Base-by-base conservation (phyloP, 169 alveolate species). In the Babesia ovis region DNA sequence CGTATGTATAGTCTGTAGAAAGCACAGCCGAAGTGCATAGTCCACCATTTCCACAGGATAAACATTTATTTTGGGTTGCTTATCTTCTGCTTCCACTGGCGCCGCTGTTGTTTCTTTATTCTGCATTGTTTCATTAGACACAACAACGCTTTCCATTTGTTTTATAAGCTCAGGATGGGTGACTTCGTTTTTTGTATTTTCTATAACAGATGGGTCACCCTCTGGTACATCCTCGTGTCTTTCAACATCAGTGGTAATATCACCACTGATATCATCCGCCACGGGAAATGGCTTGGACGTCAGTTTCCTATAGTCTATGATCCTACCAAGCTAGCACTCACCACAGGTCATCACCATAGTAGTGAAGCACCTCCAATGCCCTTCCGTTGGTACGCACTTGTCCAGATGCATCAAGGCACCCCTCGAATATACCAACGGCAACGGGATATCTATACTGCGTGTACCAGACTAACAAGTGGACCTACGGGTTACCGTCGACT, bases 401-500 rank as follows among this genome's bases (percentile, higher is more conserved):
- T 48, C 45, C 90, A 43, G 45, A 61, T 45, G 12, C 90, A 75
- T 73, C 82, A 58, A 74, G 27, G 48, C 51, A 46, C 14, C 48
- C 66, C 59, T 41, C 75, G 61, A 12, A 51, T 2, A 37, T 58
- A 37, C 56, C 74, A n/a, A 64, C 61, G 37, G 74, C 77, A 48
- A 83, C 72, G 41, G 57, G 80, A 41, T 60, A 51, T 55, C 45
- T 83, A 80, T 32, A 20, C 16, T 0, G 1, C 20, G 1, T 9
- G 18, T 22, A 3, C 2, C 1, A 0, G n/a, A 8, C 5, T 3
- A 73, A 70, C 12, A 66, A 68, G 54, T 59, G 56, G 3, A 73
- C 66, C 29, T 59, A 66, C 50, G 90, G 84, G 68, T 48, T 67
- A 16, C 82, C 82, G 51, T 68, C 75, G 23, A 83, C 71, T 12